These are phyloP conservation scores for Diaporthe sp. DNA, from an alignment of 2,329 filamentous ascomycete species.

Conservation along the genomic window DNA sequence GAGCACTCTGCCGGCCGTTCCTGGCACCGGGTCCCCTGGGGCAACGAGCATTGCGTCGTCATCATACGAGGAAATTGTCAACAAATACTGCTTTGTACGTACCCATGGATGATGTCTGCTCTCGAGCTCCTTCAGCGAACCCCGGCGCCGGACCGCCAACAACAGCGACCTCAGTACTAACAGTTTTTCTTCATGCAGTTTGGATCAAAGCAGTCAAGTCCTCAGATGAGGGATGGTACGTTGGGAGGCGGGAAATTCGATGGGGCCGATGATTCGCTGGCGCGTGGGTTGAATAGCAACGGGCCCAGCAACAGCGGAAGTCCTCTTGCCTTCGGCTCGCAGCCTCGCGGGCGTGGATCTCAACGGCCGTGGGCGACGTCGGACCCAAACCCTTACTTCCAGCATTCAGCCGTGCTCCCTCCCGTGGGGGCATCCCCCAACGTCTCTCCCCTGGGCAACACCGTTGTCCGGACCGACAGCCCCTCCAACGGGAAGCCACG, in stretches of 20 bases:
- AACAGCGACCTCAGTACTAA: slow-evolving; percentile 53
- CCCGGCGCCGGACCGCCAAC: slow-evolving; percentile 42
- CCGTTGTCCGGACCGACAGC: slow-evolving; percentile 47
- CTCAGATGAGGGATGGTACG: slow-evolving; percentile 63
- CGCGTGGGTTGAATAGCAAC: slow-evolving; percentile 51
- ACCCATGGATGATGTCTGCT: slow-evolving; percentile 54
- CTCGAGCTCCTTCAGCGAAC: slow-evolving; percentile 43
- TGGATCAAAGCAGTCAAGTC: slow-evolving; percentile 70
- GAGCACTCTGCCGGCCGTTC: slow-evolving; percentile 48
- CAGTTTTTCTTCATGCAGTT: slow-evolving; percentile 61
- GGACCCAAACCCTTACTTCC: slow-evolving; percentile 52
- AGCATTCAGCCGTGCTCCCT: slow-evolving; percentile 45
- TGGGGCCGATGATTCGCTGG: slow-evolving; percentile 53
- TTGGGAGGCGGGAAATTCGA: slow-evolving; percentile 58
- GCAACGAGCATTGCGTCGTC: slow-evolving; percentile 78
- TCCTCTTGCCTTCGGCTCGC: slow-evolving; percentile 48
- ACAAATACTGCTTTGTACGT: slow-evolving; percentile 99
- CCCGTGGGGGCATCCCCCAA: slow-evolving; percentile 50
- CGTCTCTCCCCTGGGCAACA: slow-evolving; percentile 49
- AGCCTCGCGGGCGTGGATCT: slow-evolving; percentile 52
- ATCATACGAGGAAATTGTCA: slow-evolving; percentile 95
- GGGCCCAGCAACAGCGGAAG: slow-evolving; percentile 54
- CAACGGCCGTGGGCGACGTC: slow-evolving; percentile 56
- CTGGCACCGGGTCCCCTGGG: slow-evolving; percentile 63
- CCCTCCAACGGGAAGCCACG: slow-evolving; percentile 45